phyloP scores from a whole-genome alignment of 352 stramenopile genomes.

The Pythium insidiosum region DNA sequence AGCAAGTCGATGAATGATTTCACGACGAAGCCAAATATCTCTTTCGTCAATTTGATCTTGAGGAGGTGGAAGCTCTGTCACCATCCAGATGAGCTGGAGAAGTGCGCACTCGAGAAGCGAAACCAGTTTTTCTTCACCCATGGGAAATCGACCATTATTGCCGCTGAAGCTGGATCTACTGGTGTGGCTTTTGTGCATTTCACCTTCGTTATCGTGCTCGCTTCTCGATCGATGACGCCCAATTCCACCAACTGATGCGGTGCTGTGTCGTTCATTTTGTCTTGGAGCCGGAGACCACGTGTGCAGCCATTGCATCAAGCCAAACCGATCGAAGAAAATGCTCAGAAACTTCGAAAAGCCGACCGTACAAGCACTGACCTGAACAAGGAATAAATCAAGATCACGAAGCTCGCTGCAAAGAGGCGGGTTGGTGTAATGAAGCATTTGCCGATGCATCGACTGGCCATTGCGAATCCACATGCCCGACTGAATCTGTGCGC shows the following conservation, averaged over 20 bases:
- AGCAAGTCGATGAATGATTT: slow-evolving; percentile 83
- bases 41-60: slow-evolving; percentile 47
- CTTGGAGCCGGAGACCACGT: slow-evolving; percentile 22
- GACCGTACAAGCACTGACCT: slow-evolving; percentile 49
- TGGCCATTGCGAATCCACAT: slow-evolving; percentile 84
- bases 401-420: slow-evolving; percentile 69
- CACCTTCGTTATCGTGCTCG: background rate
- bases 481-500: slow-evolving; percentile 66
- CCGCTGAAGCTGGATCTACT: too few species aligned
- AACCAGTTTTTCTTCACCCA: slow-evolving; percentile 55
- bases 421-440: slow-evolving; percentile 70
- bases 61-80: slow-evolving; percentile 75
- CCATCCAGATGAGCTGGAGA: slow-evolving; percentile 78
- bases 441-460: slow-evolving; percentile 73
- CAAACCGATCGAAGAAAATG: slow-evolving; percentile 78
- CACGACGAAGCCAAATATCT: slow-evolving; percentile 65
- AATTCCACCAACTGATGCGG: too few species aligned
- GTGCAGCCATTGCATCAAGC: slow-evolving; percentile 64
- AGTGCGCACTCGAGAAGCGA: slow-evolving; percentile 71
- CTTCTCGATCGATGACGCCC: too few species aligned
- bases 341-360: slow-evolving; percentile 67
- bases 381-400: slow-evolving; percentile 66
- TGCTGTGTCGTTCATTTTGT: too few species aligned
- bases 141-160: too few species aligned
- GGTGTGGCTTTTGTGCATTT: slow-evolving; percentile 11